Conservation (phyloP, 352 stramenopile genomes). For the Halophytophthora batemanensis region DNA sequence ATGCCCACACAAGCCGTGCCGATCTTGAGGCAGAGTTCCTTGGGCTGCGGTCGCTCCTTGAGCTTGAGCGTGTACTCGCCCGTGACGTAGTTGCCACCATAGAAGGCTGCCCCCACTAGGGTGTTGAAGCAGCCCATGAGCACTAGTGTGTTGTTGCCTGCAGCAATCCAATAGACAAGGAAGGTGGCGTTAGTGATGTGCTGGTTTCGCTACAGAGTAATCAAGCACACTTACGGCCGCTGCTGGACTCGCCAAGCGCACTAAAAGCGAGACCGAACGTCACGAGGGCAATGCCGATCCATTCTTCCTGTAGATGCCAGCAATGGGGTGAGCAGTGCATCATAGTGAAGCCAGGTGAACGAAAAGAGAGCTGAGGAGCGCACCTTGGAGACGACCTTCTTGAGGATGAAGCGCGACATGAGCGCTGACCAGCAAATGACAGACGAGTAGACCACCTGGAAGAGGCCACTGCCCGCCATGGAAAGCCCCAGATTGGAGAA, state of each 20-base stretch:
- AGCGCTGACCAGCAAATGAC: slow-evolving; percentile 87
- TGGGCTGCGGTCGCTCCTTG: slow-evolving; percentile 62
- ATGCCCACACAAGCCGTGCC: slow-evolving; percentile 66
- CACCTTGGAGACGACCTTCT: slow-evolving; percentile 59
- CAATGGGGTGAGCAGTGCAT: background rate
- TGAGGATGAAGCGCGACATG: slow-evolving; percentile 71
- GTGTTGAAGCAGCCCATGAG: slow-evolving; percentile 86
- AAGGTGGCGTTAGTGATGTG: background rate
- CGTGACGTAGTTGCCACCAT: slow-evolving; percentile 83
- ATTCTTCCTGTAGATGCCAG: slow-evolving; percentile 46
- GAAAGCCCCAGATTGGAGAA: slow-evolving; percentile 82
- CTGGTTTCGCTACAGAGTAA: no score
- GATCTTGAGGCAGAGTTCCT: slow-evolving; percentile 81
- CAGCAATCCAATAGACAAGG: background rate
- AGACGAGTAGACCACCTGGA: slow-evolving; percentile 83
- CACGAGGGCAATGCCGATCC: slow-evolving; percentile 77
- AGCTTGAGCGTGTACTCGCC: slow-evolving; percentile 83
- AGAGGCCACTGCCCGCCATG: slow-evolving; percentile 80
- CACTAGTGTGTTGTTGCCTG: slow-evolving; percentile 60
- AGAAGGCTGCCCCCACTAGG: slow-evolving; percentile 76
- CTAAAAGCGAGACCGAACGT: slow-evolving; percentile 84
- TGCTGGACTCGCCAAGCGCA: slow-evolving; percentile 64
- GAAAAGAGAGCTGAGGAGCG: no score
- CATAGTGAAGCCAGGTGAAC: no score
- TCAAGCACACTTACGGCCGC: slow-evolving; percentile 23